Base-by-base conservation (phyloP, 495 filamentous ascomycete species). In the Lasiosphaeria miniovina region DNA sequence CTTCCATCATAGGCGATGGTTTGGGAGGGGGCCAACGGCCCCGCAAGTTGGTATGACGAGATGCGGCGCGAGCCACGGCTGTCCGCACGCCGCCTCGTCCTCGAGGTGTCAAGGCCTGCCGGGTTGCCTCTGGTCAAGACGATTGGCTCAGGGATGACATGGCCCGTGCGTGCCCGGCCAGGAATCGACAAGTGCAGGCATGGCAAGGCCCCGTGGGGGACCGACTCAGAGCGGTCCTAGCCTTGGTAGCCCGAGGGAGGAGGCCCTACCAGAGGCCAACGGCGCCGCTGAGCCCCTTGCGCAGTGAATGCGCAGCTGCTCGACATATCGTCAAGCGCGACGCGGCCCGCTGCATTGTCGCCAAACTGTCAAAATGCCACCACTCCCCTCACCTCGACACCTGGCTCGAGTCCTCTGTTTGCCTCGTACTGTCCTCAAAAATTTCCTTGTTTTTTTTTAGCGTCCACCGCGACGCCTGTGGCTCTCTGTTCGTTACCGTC, bases 251-350 rank as follows among this genome's bases (percentile, higher is more conserved):
- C 10, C 24, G 24, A 24, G 24, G 24, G 4, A 34, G 51, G 48
- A 31, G 40, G 24, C 32, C 34, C 31, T 36, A 24, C 24, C 24
- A 24, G 14, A 38, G 36, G 34, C 36, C 17, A 17, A 36, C 32
- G 24, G n/a, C 12, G 24, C 32, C 15, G 54, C 54, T 56, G 40
- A 56, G 54, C 54, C 54, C 36, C 36, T 15, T 56, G 54, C 54
- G 54, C 41, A 56, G 40, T 33, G n/a, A 56, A 46, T 56, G 54
- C 54, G 54, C 54, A 56, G 54, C 54, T 46, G 53, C 33, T 40
- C 10, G 32, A 45, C 32, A 55, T 41, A 31, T 41, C 52, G 52
- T 43, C 35, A 54, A 34, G 8, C 9, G 38, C 38, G 38, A 41
- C 4, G n/a, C 36, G 12, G 33, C 9, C 5, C 4, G 17, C 36